Evolutionary conservation across 129 eudicot genomes (phyloP), one percentile per base, ranked within the genome.

Genomic region (Chrysanthemum makinoi): DNA sequence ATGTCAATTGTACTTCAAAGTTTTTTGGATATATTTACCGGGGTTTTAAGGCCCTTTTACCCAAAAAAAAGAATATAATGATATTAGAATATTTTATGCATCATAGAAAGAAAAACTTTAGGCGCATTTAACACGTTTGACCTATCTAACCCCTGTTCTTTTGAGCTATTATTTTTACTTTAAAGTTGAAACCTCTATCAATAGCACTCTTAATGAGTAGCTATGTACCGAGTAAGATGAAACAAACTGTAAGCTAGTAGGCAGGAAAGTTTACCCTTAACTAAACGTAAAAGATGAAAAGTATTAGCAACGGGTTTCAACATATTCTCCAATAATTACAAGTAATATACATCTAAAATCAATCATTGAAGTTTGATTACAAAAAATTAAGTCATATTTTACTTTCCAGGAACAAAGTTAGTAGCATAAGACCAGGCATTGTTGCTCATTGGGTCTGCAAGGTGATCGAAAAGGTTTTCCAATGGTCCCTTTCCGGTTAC

Each of bases 381-480:
- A 58, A 19, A 17, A 17, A 55, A 55, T 3, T 11, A 2, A 55
- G 61, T 19, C 3, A 55, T 6, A 17, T n/a, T 10, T 67, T 52
- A 75, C 53, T 75, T 75, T 58, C 80, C 80, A 14, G 80, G 80
- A 12, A 48, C 75, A 76, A 76, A 76, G 75, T 76, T 68, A 47
- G 80, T 76, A 20, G 80, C 80, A 19, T 57, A 76, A 6, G 80
- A 26, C 74, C 80, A 75, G 11, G 79, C 79, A 0, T 75, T 66
- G 72, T 65, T 75, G 33, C 48, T 70, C 30, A 75, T 73, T 0
- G 75, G 80, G 70, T 76, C 75, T 5, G 80, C 69, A 49, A 76
- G 69, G 62, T 68, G 80, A 35, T 76, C 79, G 22, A 28, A 55
- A 33, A 76, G n/a, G 75, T 68, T 59, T 68, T n/a, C 78, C 72